Evolutionary conservation across 352 stramenopile species (phyloP).

Genomic region (Phytophthora nicotianae): DNA sequence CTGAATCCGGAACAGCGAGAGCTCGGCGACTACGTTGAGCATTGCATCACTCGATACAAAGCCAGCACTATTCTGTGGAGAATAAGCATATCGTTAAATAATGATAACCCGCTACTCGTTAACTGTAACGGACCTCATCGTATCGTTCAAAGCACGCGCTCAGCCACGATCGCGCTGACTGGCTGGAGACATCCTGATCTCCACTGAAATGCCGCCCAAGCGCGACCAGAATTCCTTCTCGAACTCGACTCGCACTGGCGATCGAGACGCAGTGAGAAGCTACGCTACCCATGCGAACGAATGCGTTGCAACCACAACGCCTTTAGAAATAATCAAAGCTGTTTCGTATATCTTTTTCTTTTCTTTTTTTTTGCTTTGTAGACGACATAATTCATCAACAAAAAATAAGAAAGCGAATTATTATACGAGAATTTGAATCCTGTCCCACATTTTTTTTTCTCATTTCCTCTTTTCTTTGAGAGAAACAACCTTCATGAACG

Average conservation of each 20-base stretch:
- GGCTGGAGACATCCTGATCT: slow-evolving; percentile 1
- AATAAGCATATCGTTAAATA: no score
- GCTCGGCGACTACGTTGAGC: slow-evolving; percentile 36
- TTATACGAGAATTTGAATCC: not conserved
- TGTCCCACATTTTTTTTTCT: slow-evolving; percentile 3
- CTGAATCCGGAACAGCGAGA: slow-evolving; percentile 36
- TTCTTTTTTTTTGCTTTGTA: no score
- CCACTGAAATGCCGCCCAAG: slow-evolving; percentile 26
- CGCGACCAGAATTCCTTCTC: slow-evolving; percentile 43
- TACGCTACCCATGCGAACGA: slow-evolving; percentile 31
- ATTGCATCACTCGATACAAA: slow-evolving; percentile 33
- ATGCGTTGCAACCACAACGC: not conserved
- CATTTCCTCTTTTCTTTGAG: slow-evolving; percentile 6
- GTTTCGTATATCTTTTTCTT: not conserved
- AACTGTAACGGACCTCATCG: slow-evolving; percentile 27
- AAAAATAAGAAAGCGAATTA: no score
- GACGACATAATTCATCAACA: not conserved
- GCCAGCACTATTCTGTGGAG: slow-evolving; percentile 19
- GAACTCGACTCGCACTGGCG: slow-evolving; percentile 26
- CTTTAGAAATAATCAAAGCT: slow-evolving; percentile 18
- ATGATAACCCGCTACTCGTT: no score
- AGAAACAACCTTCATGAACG: slow-evolving; percentile 9
- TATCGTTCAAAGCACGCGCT: slow-evolving; percentile 31
- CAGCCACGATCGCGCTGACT: slow-evolving; percentile 26
- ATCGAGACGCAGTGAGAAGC: slow-evolving; percentile 39